Base-by-base conservation (phyloP, 768 basidiomycete species). In the Tylopilus subfusipes region DNA sequence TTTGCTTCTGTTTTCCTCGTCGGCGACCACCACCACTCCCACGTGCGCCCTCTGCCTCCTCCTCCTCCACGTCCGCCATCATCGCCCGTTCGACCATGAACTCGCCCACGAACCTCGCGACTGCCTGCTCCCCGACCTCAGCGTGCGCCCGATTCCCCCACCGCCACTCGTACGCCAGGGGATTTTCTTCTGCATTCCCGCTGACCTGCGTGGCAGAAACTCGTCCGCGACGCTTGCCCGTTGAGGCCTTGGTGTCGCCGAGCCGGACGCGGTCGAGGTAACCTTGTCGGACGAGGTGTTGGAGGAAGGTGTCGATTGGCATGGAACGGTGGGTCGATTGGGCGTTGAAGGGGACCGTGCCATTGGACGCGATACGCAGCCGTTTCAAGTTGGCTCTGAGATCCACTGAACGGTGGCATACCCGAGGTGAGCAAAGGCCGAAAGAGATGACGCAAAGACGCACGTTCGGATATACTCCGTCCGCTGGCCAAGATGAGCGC, bases 141-240 rank as follows among this genome's bases (percentile, higher is more conserved):
- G 82, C 82, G 36, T 86, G 80, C 2, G 93, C 85, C 27, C 90
- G 79, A 25, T 79, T 74, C 4, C 93, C 94, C 94, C 94, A 98
- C 18, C 83, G 80, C 92, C 90, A 93, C 63, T 93, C 90, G 56
- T 76, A 81, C 16, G 73, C 54, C 24, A 68, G 66, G 0, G 45
- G 46, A 9, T 48, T 61, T 1, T 62, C 60, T 8, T 61, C 60
- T 1, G 50, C 5, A 3, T 56, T 60, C 0, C 16, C 39, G 11
- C 27, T 49, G 54, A 51, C 78, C 72, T 74, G 72, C 5, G 73
- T 65, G 19, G 76, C 74, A n/a, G 73, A 70, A 31, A 75, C 66
- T 3, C 88, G 80, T 43, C 77, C 80, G 21, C 83, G 81, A 33
- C 83, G 82, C 59, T 86, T 87, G 0, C 68, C 70, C 5, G 72